Evolutionary conservation across 176 grass and related monocot genomes (phyloP).

Genomic region (Zea luxurians): DNA sequence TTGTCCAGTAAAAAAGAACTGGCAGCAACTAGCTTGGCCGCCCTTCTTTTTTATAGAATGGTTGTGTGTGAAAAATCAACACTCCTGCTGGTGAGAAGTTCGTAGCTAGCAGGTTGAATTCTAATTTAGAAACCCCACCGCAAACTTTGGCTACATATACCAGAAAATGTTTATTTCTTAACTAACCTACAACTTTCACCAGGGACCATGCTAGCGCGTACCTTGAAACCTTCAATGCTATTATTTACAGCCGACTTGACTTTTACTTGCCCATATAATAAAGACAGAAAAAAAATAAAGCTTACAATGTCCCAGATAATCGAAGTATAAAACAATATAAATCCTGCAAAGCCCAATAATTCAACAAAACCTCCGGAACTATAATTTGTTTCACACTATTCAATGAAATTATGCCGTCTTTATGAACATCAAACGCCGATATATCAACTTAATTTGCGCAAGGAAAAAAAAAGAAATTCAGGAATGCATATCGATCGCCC

Average conservation of each 20-base stretch:
- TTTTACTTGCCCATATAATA: background rate
- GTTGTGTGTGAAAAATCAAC: background rate
- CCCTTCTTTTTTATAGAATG: background rate
- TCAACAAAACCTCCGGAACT: background rate
- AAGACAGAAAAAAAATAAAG: background rate
- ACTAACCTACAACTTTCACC: background rate
- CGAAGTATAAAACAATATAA: no score
- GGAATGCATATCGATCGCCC: background rate
- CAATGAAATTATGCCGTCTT: background rate
- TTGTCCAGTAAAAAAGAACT: background rate
- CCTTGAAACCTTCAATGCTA: background rate
- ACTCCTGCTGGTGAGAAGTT: background rate
- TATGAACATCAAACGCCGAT: background rate
- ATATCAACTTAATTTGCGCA: background rate
- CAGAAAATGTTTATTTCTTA: background rate
- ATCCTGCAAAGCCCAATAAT: background rate
- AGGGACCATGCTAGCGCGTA: background rate
- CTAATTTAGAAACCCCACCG: background rate
- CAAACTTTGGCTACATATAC: background rate
- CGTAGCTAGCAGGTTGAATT: background rate
- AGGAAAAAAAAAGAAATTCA: background rate
- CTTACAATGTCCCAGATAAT: no score
- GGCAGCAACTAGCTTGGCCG: background rate
- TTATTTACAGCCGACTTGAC: background rate
- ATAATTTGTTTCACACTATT: background rate